Conservation (phyloP, 306 rosid species). For the Prunus padus region DNA sequence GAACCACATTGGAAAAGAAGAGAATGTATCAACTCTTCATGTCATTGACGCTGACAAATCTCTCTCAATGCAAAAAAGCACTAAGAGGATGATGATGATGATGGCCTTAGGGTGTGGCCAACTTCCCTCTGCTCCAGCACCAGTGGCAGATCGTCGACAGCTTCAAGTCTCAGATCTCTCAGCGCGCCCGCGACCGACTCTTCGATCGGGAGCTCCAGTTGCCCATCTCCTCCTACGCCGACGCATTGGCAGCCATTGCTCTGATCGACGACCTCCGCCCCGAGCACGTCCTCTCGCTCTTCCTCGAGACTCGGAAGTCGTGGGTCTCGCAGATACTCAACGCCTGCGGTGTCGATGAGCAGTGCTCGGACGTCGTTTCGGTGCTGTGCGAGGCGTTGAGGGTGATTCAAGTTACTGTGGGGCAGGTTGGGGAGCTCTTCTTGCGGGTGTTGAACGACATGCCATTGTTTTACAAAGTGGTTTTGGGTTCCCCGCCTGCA, state of each 20-base stretch:
- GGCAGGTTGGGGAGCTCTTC: no score
- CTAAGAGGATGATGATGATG: no score
- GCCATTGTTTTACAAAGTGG: constrained; percentile 87
- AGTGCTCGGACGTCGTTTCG: constrained; percentile 38
- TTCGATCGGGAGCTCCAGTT: constrained; percentile 43
- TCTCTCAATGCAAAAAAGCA: no score
- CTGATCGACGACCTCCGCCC: constrained; percentile 79
- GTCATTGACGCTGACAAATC: no score
- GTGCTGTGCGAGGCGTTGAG: no score
- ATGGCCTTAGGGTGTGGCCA: no score
- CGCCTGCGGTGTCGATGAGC: constrained; percentile 42
- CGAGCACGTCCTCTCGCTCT: constrained; percentile 56
- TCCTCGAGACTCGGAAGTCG: constrained; percentile 76
- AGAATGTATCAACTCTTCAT: no score
- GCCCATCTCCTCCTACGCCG: constrained; percentile 56
- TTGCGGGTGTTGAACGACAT: constrained; percentile 83
- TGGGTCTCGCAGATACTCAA: constrained; percentile 64
- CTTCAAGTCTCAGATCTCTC: constrained; percentile 90
- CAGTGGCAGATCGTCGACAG: constrained; percentile 99
- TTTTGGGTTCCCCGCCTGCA: constrained; percentile 79
- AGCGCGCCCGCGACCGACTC: constrained; percentile 79
- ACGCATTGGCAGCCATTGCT: constrained; percentile 81
- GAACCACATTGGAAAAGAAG: no score
- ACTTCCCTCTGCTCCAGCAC: constrained; percentile 84
- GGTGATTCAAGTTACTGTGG: no score